Evolutionary conservation across 257 asterid species (phyloP).

Genomic region (Solanum paucissectum): DNA sequence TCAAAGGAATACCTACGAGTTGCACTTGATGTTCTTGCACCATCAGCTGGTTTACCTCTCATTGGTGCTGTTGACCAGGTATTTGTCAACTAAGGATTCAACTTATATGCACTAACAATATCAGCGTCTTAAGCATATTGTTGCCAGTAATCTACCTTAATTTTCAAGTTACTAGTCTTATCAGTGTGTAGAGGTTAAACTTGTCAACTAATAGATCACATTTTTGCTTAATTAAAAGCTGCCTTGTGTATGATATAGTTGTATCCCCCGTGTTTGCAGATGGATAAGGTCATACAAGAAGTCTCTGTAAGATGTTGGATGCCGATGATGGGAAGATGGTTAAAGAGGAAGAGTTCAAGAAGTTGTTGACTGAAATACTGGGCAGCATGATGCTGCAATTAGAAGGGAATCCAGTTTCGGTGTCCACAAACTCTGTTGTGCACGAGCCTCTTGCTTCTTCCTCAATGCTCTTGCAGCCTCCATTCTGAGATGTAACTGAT

Average conservation of each 20-base stretch:
- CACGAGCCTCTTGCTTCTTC: conserved; percentile 70
- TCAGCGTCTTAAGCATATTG: neutral
- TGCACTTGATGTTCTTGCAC: conserved; percentile 63
- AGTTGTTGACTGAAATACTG: conserved; percentile 49
- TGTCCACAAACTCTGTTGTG: conserved; percentile 73
- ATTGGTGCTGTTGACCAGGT: conserved; percentile 78
- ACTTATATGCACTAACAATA: neutral
- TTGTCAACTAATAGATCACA: neutral
- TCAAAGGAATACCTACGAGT: conserved; percentile 51
- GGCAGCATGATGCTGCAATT: conserved; percentile 75
- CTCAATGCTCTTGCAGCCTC: conserved; percentile 54
- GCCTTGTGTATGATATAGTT: neutral
- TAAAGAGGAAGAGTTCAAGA: conserved; percentile 88
- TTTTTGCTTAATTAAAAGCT: neutral
- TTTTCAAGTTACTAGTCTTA: neutral
- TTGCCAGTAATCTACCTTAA: neutral
- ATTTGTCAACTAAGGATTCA: neutral
- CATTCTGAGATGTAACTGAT: conserved; percentile 8
- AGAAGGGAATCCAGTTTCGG: conserved; percentile 68
- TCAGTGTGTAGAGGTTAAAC: neutral
- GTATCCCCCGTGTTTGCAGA: conserved; percentile 23
- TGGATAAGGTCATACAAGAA: conserved; percentile 45
- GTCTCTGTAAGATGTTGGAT: conserved; percentile 54
- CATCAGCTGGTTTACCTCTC: conserved; percentile 84
- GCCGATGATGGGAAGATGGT: conserved; percentile 51